These are phyloP conservation scores for Arachis monticola DNA, from an alignment of 331 rosid genomes.

Conservation along the genomic window DNA sequence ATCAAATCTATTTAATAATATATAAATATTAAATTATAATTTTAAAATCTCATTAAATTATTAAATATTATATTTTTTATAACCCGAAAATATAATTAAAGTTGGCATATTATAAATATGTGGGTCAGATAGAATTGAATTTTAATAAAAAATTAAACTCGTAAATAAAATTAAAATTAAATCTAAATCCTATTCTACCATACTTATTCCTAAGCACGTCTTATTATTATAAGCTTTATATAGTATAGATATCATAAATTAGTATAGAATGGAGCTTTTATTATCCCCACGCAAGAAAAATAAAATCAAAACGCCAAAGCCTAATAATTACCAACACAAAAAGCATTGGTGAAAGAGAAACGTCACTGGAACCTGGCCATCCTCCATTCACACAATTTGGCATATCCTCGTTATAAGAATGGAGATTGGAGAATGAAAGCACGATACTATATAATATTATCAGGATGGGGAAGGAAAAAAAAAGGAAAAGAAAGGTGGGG, in stretches of 20 bases:
- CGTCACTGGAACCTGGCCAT: slow-evolving; percentile 16
- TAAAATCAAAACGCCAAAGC: slow-evolving; percentile 13
- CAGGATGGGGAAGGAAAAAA: too few species aligned
- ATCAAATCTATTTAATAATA: too few species aligned
- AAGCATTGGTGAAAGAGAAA: slow-evolving; percentile 17
- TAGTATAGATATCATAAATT: not conserved
- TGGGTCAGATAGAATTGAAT: too few species aligned
- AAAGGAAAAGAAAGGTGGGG: not conserved
- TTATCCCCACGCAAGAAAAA: not conserved
- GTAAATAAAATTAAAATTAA: slow-evolving; percentile 6
- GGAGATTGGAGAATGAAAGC: not conserved
- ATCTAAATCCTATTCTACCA: not conserved
- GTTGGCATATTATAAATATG: too few species aligned
- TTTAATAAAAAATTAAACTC: too few species aligned
- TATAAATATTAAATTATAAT: too few species aligned
- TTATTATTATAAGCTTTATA: too few species aligned
- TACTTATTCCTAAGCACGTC: too few species aligned
- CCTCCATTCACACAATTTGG: not conserved
- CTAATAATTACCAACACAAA: not conserved
- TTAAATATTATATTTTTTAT: too few species aligned
- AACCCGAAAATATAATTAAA: too few species aligned
- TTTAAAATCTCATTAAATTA: too few species aligned
- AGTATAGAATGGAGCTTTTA: slow-evolving; percentile 14
- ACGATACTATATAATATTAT: not conserved
- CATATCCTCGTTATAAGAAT: not conserved